Percentiles rank a stretch among this genome's conserved stretches.
Conservation (phyloP, 2,329 filamentous ascomycete genomes). For the Fusarium anthophilum region DNA sequence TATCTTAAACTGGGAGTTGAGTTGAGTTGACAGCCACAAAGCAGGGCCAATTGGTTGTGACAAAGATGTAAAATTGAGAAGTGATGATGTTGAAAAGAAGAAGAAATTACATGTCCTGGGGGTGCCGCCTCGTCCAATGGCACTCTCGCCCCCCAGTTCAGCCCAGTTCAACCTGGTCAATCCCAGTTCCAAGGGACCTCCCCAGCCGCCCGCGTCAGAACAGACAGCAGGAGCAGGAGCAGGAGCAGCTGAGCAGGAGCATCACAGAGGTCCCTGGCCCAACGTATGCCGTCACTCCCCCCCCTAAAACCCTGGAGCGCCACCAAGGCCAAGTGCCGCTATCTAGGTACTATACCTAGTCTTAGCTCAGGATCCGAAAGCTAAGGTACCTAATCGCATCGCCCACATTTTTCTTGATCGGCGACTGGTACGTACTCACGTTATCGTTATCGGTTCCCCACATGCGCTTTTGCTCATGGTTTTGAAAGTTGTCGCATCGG, state of each 20-base stretch:
- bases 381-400: slow-evolving; percentile 32
- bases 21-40: not conserved
- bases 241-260: not conserved
- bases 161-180: not conserved
- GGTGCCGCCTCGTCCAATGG: not conserved
- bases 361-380: slow-evolving; percentile 16
- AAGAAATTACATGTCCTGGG: slow-evolving; percentile 12
- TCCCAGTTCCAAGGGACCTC: not conserved
- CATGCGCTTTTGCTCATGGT: slow-evolving; percentile 15
- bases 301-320: slow-evolving; percentile 29
- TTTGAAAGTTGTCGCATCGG: slow-evolving; percentile 33
- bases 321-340: slow-evolving; percentile 36
- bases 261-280: slow-evolving; percentile 15
- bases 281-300: slow-evolving; percentile 36
- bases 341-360: not conserved
- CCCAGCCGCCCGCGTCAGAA: not conserved
- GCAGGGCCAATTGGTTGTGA: not conserved
- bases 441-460: slow-evolving; percentile 34
- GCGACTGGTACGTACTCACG: slow-evolving; percentile 27
- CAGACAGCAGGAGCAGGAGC: not conserved
- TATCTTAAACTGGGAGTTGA: not conserved
- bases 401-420: slow-evolving; percentile 32
- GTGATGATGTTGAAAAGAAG: slow-evolving; percentile 10
- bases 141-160: not conserved
- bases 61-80: slow-evolving; percentile 13